These are phyloP conservation scores for Metarhizium brunneum DNA, from an alignment of 2,329 filamentous ascomycete species.

Conservation along the genomic window DNA sequence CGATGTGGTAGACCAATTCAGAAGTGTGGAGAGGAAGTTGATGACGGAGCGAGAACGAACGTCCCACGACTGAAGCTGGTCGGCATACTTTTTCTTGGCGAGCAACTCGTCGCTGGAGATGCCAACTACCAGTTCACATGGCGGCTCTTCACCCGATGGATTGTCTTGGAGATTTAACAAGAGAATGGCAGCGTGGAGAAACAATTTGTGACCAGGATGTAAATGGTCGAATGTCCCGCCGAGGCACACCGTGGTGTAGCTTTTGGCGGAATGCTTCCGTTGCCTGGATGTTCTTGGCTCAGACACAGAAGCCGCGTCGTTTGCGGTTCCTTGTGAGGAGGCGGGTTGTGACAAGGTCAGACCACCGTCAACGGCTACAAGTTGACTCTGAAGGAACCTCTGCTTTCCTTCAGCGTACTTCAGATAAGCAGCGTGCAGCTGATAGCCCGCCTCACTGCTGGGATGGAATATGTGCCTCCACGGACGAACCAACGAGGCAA, in stretches of 20 bases:
- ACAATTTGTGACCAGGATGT: conserved; percentile 90
- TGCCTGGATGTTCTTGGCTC: too few species aligned
- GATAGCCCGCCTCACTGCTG: conserved; percentile 54
- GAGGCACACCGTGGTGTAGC: conserved; percentile 51
- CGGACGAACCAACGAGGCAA: conserved; percentile 42
- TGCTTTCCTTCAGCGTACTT: conserved; percentile 36
- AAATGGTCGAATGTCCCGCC: conserved; percentile 96
- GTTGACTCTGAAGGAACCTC: conserved; percentile 37
- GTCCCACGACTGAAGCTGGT: conserved; percentile 73
- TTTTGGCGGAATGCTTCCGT: conserved; percentile 4
- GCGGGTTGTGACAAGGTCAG: conserved; percentile 28
- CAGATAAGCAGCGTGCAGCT: conserved; percentile 42
- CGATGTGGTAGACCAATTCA: conserved; percentile 29
- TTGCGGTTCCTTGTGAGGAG: not conserved
- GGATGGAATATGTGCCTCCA: conserved; percentile 61
- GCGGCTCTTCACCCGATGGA: conserved; percentile 4
- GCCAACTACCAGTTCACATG: conserved; percentile 64
- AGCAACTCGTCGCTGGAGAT: conserved; percentile 84
- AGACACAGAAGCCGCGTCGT: not conserved
- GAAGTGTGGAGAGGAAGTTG: conserved; percentile 62
- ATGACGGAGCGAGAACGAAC: conserved; percentile 60
- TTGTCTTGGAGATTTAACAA: conserved; percentile 25
- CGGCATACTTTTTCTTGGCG: conserved; percentile 79
- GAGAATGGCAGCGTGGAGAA: conserved; percentile 79
- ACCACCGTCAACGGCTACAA: conserved; percentile 43